Percentiles rank a stretch among this genome's conserved stretches.
Conservation (phyloP, 164 flowering plant species). For the Kalanchoe fedtschenkoi region DNA sequence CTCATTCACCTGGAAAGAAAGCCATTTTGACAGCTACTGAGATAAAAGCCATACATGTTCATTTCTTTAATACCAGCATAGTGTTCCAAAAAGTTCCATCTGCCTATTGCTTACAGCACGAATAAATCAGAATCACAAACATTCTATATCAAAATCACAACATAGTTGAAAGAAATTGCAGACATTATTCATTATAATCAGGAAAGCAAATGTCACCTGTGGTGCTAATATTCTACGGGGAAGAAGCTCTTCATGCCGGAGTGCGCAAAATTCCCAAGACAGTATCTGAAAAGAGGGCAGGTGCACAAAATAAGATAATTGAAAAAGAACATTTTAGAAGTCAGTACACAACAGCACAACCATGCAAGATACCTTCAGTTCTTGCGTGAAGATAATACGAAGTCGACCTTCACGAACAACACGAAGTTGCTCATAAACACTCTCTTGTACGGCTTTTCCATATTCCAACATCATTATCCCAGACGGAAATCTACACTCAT, state of each 20-base stretch:
- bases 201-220: constrained; percentile 42
- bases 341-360: not conserved
- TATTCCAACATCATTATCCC: constrained; percentile 91
- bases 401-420: constrained; percentile 95
- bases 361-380: constrained; percentile 50
- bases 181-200: not conserved
- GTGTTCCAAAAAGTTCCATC: too few species aligned
- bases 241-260: constrained; percentile 88
- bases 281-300: constrained; percentile 42
- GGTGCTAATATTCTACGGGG: constrained; percentile 83
- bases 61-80: too few species aligned
- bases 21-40: not conserved
- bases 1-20: constrained; percentile 45
- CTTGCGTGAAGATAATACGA: constrained; percentile 71
- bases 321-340: not conserved
- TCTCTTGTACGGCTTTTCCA: constrained; percentile 92
- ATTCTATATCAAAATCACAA: too few species aligned
- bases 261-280: constrained; percentile 95
- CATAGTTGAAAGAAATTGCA: too few species aligned
- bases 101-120: too few species aligned
- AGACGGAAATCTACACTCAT: constrained; percentile 58
- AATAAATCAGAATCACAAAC: too few species aligned
- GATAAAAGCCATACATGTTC: too few species aligned
- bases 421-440: constrained; percentile 89
- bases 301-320: not conserved